Evolutionary conservation across 306 rosid genomes (phyloP).

Genomic region (Mimosa pudica): DNA sequence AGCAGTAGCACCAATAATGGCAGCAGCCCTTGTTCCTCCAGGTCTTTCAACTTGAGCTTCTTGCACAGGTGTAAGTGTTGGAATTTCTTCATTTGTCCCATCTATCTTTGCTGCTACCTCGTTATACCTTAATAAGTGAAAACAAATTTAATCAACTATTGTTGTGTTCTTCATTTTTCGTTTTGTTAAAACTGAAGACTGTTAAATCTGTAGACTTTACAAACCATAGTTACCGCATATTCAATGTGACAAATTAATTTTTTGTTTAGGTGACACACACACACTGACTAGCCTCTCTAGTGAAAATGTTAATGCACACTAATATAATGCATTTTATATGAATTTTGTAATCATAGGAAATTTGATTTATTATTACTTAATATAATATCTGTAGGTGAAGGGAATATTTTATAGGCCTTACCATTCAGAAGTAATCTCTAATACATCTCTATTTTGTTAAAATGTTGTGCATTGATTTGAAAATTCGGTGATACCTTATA

Average conservation of each 20-base stretch:
- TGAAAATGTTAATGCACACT: too few species aligned
- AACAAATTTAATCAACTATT: background rate
- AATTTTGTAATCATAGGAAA: too few species aligned
- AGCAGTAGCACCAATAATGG: slow-evolving; percentile 46
- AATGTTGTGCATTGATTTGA: background rate
- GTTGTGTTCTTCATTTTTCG: background rate
- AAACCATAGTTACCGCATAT: too few species aligned
- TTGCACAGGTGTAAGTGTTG: slow-evolving; percentile 51
- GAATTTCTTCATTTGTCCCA: slow-evolving; percentile 49
- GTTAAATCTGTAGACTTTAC: background rate
- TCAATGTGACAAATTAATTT: too few species aligned
- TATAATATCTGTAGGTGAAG: too few species aligned
- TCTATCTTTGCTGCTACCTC: slow-evolving; percentile 37
- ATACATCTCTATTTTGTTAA: background rate
- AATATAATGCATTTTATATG: too few species aligned
- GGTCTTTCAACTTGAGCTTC: slow-evolving; percentile 40
- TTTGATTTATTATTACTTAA: too few species aligned
- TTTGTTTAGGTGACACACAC: too few species aligned
- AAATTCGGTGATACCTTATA: background rate
- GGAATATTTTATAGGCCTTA: too few species aligned
- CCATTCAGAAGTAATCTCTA: too few species aligned
- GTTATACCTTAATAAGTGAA: slow-evolving; percentile 4
- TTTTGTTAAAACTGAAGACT: background rate
- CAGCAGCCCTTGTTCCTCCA: slow-evolving; percentile 43
- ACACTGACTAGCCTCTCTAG: too few species aligned